Conservation (phyloP, 257 asterid species). For the Schizonepeta tenuifolia region DNA sequence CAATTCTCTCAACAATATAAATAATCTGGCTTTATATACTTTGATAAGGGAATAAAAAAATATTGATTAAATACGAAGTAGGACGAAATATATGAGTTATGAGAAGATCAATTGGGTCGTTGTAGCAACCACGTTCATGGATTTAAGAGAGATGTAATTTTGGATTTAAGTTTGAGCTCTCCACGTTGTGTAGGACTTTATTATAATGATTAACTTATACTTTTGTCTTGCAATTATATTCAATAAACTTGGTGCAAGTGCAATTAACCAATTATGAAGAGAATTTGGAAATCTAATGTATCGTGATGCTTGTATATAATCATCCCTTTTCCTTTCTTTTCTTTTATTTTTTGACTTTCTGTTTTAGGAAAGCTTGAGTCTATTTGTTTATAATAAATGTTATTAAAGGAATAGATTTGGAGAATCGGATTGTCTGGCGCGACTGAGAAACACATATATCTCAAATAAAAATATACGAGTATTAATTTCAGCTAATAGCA, state of each 20-base stretch:
- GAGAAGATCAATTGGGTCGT: conserved; percentile 35
- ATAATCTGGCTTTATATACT: conserved; percentile 26
- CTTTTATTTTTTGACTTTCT: background rate
- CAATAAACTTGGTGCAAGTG: background rate
- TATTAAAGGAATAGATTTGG: background rate
- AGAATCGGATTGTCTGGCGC: background rate
- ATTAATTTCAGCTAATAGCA: too few relatives aligned
- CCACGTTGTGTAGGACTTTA: conserved; percentile 46
- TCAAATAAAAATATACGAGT: background rate
- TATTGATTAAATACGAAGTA: background rate
- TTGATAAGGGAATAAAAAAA: background rate
- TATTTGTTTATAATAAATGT: background rate
- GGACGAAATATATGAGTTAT: background rate
- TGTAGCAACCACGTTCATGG: conserved; percentile 57
- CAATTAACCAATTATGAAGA: background rate
- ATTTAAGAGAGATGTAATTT: background rate
- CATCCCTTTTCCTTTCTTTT: background rate
- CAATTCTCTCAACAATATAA: background rate
- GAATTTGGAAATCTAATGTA: background rate
- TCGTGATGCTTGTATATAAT: background rate
- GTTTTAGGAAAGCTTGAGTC: background rate
- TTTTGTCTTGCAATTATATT: background rate
- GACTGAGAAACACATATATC: background rate
- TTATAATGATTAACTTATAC: background rate
- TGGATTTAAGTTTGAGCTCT: conserved; percentile 41